Evolutionary conservation across 2,329 filamentous ascomycete species (phyloP), one percentile per base, ranked within the genome.

Genomic region (Scedosporium apiospermum): DNA sequence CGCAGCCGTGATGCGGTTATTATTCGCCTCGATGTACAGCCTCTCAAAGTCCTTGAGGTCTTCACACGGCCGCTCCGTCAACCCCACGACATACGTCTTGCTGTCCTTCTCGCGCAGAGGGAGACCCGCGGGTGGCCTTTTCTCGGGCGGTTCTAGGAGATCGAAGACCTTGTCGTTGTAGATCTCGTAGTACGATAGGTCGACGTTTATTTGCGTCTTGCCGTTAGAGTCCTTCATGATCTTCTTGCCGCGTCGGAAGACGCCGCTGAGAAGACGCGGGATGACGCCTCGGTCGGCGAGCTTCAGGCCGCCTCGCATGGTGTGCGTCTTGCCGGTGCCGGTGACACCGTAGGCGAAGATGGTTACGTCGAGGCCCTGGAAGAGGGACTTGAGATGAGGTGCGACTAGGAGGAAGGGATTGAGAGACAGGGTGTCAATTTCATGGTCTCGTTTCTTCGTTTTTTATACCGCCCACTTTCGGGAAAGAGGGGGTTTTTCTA

Each of bases 291-390:
- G 84, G 63, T 96, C 92, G 4, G 89, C 88, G 62, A 96, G 80
- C 71, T 89, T 90, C 74, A 96, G 85, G 46, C 93, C 93, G 67
- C 93, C 93, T 66, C 93, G 88, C 92, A 97, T 96, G 2, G 93
- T 97, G 75, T 96, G 91, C 64, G 93, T 97, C 77, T 97, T 97
- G 63, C 93, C 93, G 0, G 92, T 96, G 57, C 93, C 93, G 98
- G 95, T 99, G 93, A 98, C 98, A 71, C 95, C 95, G 73, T 97
- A 96, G 30, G 93, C 92, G 71, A 97, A 96, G 63, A 96, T 85
- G 10, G 91, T 96, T 51, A 93, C 85, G 75, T 96, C 90, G 71
- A 91, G 86, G 63, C 91, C 95, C 75, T 88, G 88, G 77, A 98
- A 97, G 9, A 98, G 85, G 62, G 95, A 89, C 73, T 96, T 97